phyloP scores from a whole-genome alignment of 495 filamentous ascomycete genomes.

The Aspergillus affinis region DNA sequence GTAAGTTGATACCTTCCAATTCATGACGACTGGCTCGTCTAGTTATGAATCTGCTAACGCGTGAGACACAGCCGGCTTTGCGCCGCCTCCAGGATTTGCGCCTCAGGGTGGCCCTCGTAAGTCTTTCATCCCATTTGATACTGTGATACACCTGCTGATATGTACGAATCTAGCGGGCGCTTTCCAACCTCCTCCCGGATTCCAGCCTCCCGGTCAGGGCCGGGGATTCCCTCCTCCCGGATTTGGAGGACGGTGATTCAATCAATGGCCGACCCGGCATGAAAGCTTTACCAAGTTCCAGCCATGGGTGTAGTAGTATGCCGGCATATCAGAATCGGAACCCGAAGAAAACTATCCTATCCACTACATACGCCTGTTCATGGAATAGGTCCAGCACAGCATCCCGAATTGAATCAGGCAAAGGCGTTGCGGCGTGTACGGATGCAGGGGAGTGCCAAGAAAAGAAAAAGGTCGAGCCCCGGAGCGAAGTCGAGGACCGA shows the following conservation, averaged over 20 bases:
- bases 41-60: conserved; percentile 3
- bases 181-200: conserved; percentile 72
- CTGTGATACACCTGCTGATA: conserved; percentile 20
- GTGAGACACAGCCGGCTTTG: conserved; percentile 51
- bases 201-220: conserved; percentile 62
- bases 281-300: conserved; percentile 6
- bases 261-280: conserved; percentile 1
- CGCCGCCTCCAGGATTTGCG: conserved; percentile 65
- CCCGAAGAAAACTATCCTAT: conserved; percentile 1
- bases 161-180: conserved; percentile 42
- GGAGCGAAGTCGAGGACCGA: conserved; percentile 27
- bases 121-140: conserved; percentile 25
- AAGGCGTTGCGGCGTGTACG: conserved; percentile 52
- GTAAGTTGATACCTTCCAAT: conserved; percentile 46
- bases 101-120: conserved; percentile 60
- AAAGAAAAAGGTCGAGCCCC: conserved; percentile 30
- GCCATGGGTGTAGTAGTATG: conserved; percentile 14
- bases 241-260: conserved; percentile 68
- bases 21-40: not conserved
- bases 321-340: conserved; percentile 11
- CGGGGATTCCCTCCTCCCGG: conserved; percentile 75
- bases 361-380: conserved; percentile 11
- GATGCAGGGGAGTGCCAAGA: conserved; percentile 35
- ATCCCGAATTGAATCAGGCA: conserved; percentile 38
- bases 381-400: conserved; percentile 27